Evolutionary conservation across 768 basidiomycete genomes (phyloP), one percentile per base, ranked within the genome.

Genomic region (Xerocomus spinulosus): DNA sequence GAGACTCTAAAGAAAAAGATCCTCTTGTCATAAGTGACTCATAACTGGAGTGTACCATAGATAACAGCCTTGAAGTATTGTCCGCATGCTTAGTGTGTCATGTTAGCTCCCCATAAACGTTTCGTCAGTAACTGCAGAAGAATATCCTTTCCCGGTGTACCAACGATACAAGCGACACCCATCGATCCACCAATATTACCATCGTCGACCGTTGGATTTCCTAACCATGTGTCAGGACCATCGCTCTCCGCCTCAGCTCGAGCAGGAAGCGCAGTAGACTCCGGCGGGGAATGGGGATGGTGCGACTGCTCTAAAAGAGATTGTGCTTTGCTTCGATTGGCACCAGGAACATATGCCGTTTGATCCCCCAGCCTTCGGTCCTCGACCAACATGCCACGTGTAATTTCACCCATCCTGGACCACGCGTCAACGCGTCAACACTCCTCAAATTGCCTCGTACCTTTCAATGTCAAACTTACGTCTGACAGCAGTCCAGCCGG

Each of bases 381-480:
- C 10, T 88, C 78, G 1, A 94, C 87, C 51, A 92, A 74, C 87
- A 93, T 92, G 10, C 92, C 91, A 25, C 89, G 76, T 6, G 90
- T 92, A 17, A 86, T 59, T 62, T 93, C 90, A 1, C 89, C 92
- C 3, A 63, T 72, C 39, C 92, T 87, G 41, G 5, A 40, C 2
- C 23, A 29, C 14, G 37, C 21, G 28, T 43, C 30, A 49, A 23
- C 15, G 4, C 14, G 32, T 28, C 42, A 34, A 38, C n/a, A 20
- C 30, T 23, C 21, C 41, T 28, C 12, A 20, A 23, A 26, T 13
- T 6, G 4, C n/a, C 45, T 1, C 68, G 15, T 43, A 85, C 85
- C 84, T 74, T 67, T 90, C 87, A 29, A 89, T 75, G 41, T 83
- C 78, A 59, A 90, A 87, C 26, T 72, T 68, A 45, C 83, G 71